A percentile compares a stretch with the other conserved stretches of the same genome.
phyloP scores from a whole-genome alignment of 805 yeast species.

The Kluyveromyces siamensis region DNA sequence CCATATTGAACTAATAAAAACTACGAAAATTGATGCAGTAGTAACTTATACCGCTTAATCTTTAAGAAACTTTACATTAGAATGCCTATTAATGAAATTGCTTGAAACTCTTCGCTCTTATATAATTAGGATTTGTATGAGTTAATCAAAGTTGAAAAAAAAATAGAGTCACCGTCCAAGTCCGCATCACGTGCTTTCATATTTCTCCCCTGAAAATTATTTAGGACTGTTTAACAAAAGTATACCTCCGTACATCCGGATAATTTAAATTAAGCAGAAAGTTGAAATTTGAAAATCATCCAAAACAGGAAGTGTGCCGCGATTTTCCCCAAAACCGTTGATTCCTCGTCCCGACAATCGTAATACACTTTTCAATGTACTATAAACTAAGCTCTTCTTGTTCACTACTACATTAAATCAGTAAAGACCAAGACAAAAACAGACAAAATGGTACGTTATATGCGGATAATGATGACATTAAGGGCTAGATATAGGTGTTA shows the following conservation, averaged over 20 bases:
- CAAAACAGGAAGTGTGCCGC: not conserved
- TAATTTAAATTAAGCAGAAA: not conserved
- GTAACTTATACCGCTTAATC: no score
- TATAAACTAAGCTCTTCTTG: not conserved
- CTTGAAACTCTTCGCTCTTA: no score
- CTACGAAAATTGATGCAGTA: not conserved
- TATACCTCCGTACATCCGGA: not conserved
- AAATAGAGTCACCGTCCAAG: not conserved
- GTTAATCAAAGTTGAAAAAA: no score
- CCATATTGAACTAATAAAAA: slow-evolving; percentile 4
- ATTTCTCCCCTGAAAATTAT: no score
- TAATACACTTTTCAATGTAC: not conserved
- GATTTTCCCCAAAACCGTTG: not conserved
- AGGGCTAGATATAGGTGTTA: not conserved
- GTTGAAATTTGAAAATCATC: not conserved
- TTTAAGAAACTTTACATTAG: no score
- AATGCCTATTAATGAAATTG: not conserved
- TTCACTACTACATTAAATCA: not conserved
- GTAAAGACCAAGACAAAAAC: not conserved
- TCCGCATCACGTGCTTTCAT: not conserved
- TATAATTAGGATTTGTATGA: no score
- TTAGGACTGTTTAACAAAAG: no score
- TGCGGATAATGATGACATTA: not conserved
- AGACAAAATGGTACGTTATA: slow-evolving; percentile 18
- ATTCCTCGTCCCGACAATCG: not conserved